Base-by-base conservation (phyloP, 352 stramenopile genomes). In the Phytopythium vexans region DNA sequence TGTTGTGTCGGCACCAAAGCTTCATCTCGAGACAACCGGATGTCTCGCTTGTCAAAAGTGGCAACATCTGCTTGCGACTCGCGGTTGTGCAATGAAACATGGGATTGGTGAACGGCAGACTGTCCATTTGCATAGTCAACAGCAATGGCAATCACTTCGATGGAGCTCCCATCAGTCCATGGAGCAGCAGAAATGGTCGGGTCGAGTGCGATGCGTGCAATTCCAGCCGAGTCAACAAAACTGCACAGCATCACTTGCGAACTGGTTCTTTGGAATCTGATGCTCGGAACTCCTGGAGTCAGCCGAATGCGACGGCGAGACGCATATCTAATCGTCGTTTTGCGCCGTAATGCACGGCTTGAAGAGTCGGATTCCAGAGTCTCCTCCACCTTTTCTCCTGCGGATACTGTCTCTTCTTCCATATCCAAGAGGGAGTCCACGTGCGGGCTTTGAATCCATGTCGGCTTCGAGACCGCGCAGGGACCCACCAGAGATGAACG, bases 391-490 rank as follows among this genome's bases (percentile, higher is more conserved):
- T 74, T 66, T 14, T 81, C 73, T 8, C 66, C 68, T 4, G 58
- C 56, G 55, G 66, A 49, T 39, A 78, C 60, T 7, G 56, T 56
- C 16, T 81, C 47, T 27, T 72, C 73, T 52, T 84, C 73, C 70
- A 84, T 78, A 14, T 79, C 61, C 9, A 67, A 83, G 8, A 71
- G 45, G 15, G 68, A 59, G 15, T 75, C 48, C 42, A 83, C 61
- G n/a, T 56, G 49, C 6, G 79, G 82, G 41, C 70, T 86, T 43
- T 89, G 64, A 27, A 90, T 45, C 3, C 87, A 54, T 4, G 74
- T 72, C 4, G 79, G 79, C 10, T 68, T 74, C 14, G 71, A 62
- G 3, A 88, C 53, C 4, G 62, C 72, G 4, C 65, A 70, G 1
- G 62, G 56, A 33, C 76, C 72, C n/a, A 77, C 33, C 9, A 49